Conservation (phyloP, 192 early-diverging fungal species). For the Mortierella claussenii region DNA sequence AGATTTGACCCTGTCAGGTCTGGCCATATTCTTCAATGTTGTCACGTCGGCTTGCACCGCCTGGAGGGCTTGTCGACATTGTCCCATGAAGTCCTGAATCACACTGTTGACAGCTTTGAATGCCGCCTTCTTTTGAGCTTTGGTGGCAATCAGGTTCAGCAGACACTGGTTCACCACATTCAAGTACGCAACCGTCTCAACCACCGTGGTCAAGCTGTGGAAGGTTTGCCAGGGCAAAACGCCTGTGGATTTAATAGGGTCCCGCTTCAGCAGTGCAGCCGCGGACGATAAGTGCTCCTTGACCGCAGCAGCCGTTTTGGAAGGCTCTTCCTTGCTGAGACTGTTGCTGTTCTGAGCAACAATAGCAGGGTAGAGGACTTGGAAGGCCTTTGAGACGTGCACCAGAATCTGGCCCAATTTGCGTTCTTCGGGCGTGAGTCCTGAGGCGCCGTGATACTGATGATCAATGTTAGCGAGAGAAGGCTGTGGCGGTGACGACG, state of each 20-base stretch:
- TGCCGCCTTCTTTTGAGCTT: constrained; percentile 37
- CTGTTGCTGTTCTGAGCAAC: constrained; percentile 43
- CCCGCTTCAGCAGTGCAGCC: constrained; percentile 20
- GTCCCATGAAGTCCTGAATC: constrained; percentile 44
- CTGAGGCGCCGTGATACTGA: not conserved
- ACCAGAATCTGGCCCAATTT: constrained; percentile 33
- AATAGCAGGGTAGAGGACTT: constrained; percentile 20
- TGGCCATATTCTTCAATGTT: constrained; percentile 32
- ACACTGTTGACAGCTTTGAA: constrained; percentile 33
- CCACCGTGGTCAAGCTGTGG: constrained; percentile 20
- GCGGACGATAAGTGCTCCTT: constrained; percentile 22
- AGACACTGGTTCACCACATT: constrained; percentile 43
- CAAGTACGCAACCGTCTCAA: constrained; percentile 41
- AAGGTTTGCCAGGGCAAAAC: constrained; percentile 39
- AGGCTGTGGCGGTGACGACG: not conserved
- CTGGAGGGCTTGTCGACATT: constrained; percentile 36
- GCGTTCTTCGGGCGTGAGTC: constrained; percentile 30
- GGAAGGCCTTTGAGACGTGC: constrained; percentile 25
- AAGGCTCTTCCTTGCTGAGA: constrained; percentile 32
- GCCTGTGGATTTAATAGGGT: constrained; percentile 42
- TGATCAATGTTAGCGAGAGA: not conserved
- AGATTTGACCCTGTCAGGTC: constrained; percentile 31
- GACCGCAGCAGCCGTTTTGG: constrained; percentile 27
- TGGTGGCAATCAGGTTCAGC: constrained; percentile 37
- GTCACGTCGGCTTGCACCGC: constrained; percentile 29